Base-by-base conservation (phyloP, 1,284 basidiomycete genomes). In the Tetrapyrgos nigripes region DNA sequence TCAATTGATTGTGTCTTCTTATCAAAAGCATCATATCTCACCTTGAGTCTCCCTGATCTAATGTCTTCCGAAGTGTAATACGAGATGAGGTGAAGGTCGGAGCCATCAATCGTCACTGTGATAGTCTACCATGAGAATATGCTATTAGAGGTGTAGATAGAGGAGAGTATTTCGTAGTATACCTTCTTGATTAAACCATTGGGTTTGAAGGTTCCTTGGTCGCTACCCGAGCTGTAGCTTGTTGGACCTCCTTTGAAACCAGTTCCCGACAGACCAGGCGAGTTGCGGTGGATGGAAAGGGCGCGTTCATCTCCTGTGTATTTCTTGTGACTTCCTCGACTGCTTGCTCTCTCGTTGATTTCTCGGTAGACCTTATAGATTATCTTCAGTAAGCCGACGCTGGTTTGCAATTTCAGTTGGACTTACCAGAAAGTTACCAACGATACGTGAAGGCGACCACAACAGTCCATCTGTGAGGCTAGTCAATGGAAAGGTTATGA, bases 401-500 rank as follows among this genome's bases (percentile, higher is more conserved):
- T 13, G 19, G 28, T 28, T 17, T 33, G n/a, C 53, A 26, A 29
- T 13, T 43, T 52, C 13, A 56, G 23, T 61, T 11, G 26, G n/a
- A 69, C 84, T 62, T 66, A 91, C 89, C 64, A 94, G 77, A 70
- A 93, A 93, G 74, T 93, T 93, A 62, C 87, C 88, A 24, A 91
- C 84, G 59, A 93, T 93, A 1, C 92, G 82, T 52, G 90, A 92
- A 0, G 91, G 91, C 19, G 89, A 91, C 91, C 91, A 93, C 24
- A 89, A 78, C 37, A 91, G 75, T 26, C 91, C 90, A 70, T 94
- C 91, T 69, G 57, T 19, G 48, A 56, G 59, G 52, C 43, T 47
- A 43, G 58, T 26, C 24, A 58, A 14, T 24, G 13, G 35, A 24
- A 21, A 27, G 23, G 21, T 17, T 21, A 45, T 33, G 33, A 13